Evolutionary conservation across 108 stramenopile species (phyloP).

Genomic region (Fragilaria crotonensis): DNA sequence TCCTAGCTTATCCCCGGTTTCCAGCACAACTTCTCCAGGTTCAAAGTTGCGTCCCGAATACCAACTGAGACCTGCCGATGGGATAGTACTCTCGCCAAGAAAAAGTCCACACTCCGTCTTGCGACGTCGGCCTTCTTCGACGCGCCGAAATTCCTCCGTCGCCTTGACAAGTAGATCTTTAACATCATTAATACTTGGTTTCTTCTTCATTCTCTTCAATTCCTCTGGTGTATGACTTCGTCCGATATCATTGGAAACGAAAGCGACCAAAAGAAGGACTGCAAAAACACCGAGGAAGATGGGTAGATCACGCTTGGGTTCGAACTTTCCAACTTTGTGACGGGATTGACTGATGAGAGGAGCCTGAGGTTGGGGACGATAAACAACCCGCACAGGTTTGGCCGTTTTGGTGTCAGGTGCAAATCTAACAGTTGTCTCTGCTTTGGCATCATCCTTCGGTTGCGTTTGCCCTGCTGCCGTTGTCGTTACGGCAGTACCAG

Average conservation of each 20-base stretch:
- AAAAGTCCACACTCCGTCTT: conserved; percentile 4
- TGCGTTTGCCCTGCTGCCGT: no score
- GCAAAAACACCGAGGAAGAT: neutral
- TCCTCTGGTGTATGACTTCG: neutral
- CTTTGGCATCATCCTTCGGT: no score
- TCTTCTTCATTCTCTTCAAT: neutral
- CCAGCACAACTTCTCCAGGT: conserved; percentile 1
- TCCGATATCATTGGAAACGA: neutral
- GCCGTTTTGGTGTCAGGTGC: neutral
- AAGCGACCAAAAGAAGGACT: neutral
- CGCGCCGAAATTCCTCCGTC: neutral
- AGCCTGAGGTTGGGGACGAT: neutral
- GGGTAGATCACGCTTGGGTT: neutral
- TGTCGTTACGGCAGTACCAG: no score
- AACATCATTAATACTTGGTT: neutral
- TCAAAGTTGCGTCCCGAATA: conserved; percentile 7
- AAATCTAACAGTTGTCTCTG: neutral
- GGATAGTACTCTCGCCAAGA: conserved; percentile 5
- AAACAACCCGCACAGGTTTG: neutral
- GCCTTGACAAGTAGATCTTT: neutral
- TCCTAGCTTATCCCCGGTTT: neutral
- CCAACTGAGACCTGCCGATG: conserved; percentile 1
- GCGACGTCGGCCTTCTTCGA: neutral
- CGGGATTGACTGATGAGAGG: neutral
- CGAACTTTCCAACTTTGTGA: neutral